Conservation (phyloP, 768 basidiomycete genomes). For the Strobilomyces echinocephalus region DNA sequence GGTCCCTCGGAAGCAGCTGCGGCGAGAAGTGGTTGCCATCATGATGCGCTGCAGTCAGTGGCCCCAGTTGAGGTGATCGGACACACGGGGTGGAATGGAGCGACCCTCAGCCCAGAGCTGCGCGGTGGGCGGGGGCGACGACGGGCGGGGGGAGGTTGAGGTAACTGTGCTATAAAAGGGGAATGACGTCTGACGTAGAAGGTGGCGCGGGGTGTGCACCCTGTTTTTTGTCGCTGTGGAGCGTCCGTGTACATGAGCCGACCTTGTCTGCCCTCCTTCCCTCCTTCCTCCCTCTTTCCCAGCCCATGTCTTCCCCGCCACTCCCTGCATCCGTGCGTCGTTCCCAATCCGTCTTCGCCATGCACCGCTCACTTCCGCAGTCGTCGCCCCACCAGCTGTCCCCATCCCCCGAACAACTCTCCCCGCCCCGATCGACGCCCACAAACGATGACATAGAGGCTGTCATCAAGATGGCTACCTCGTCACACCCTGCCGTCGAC, state of each 20-base stretch:
- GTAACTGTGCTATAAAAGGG: slow-evolving; percentile 12
- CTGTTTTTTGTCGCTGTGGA: slow-evolving; percentile 35
- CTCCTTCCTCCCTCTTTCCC: neutral
- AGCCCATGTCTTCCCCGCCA: slow-evolving; percentile 14
- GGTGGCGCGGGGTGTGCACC: slow-evolving; percentile 32
- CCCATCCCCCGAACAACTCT: slow-evolving; percentile 6
- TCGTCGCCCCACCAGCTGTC: neutral
- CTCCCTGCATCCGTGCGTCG: slow-evolving; percentile 4
- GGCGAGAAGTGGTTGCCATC: neutral
- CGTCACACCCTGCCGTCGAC: slow-evolving; percentile 51
- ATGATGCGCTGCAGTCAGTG: neutral
- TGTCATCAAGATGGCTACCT: slow-evolving; percentile 87
- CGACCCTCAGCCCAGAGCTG: slow-evolving; percentile 2
- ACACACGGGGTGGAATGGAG: neutral
- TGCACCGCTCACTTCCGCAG: slow-evolving; percentile 8
- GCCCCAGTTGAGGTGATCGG: neutral
- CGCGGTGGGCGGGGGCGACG: neutral
- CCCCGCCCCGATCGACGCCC: slow-evolving; percentile 31
- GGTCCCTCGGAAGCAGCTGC: neutral
- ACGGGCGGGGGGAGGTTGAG: slow-evolving; percentile 4
- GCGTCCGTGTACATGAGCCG: slow-evolving; percentile 28
- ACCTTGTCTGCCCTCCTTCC: slow-evolving; percentile 11
- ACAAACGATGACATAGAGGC: slow-evolving; percentile 88
- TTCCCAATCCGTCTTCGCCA: neutral
- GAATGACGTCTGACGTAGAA: slow-evolving; percentile 31